Base-by-base conservation (phyloP, 441 rosid species). In the Gossypium davidsonii region DNA sequence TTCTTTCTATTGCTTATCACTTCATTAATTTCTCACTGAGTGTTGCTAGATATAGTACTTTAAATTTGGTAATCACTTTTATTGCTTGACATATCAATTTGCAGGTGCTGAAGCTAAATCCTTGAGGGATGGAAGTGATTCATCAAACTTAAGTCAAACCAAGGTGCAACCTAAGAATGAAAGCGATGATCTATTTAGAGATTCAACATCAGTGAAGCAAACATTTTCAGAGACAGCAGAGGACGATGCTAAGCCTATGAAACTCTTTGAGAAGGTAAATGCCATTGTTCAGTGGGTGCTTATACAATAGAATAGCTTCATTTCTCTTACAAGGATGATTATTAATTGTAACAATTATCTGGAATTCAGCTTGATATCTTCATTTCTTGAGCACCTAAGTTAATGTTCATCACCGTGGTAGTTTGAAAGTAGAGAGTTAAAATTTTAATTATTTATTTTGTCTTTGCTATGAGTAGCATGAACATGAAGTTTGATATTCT, bases 51-150 rank as follows among this genome's bases (percentile, higher is more conserved):
- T 56, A 44, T 70, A 25, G 44, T 56, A 7, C 46, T 64, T 67
- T 58, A 48, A 44, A 46, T 67, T 67, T 37, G 42, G 42, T 7
- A 37, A 37, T 1, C 57, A 10, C 12, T 57, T 46, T 25, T 82
- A 64, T 77, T 52, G 15, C 61, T 64, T 14, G 59, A 6, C 60
- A 73, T 46, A 18, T 74, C 49, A 61, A 6, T 18, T 75, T 51
- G 56, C 56, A 51, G 92, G 80, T 60, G 26, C 81, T 12, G 78
- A 67, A 73, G 80, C 79, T 74, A 77, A 74, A 67, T 67, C 85
- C 55, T 57, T 76, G 2, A 53, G 59, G 0, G 80, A 61, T 56
- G 71, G 51, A 57, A 61, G 42, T 74, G 73, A 48, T 71, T 64
- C 79, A 2, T 61, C 82, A 56, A 79, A 67, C 44, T 28, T 68